Percentiles rank a stretch among this genome's conserved stretches.
Evolutionary conservation across 176 grass and related monocot genomes (phyloP).

Genomic region (Carex parvula): DNA sequence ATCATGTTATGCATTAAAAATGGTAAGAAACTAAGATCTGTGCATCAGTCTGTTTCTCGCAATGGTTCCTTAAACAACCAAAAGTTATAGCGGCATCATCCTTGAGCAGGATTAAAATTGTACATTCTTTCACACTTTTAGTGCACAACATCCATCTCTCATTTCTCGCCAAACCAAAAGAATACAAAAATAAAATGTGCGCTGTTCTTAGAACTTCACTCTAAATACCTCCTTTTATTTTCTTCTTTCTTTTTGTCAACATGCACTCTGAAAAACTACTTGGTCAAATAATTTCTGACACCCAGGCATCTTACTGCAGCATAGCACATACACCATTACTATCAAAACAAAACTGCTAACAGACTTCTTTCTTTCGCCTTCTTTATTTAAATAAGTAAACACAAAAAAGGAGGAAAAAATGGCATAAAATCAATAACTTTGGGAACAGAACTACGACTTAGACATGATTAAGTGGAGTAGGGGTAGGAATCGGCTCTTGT

Average conservation of each 20-base stretch:
- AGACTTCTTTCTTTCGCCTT: neutral
- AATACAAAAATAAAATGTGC: neutral
- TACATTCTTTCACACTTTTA: neutral
- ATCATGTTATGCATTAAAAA: too few species aligned
- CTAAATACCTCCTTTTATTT: neutral
- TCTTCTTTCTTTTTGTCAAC: neutral
- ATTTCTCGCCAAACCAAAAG: neutral
- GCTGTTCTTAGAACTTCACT: too few species aligned
- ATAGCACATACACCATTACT: neutral
- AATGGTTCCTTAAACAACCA: neutral
- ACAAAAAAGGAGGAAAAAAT: neutral
- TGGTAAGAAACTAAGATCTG: too few species aligned
- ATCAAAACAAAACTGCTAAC: neutral
- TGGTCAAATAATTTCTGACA: constrained; percentile 10
- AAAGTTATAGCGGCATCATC: neutral
- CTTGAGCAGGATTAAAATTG: neutral
- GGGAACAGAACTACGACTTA: neutral
- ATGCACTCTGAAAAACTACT: neutral
- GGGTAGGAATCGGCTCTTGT: constrained; percentile 45
- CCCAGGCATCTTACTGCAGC: neutral
- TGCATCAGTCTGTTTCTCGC: neutral
- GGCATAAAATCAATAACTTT: neutral
- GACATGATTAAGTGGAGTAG: constrained; percentile 4
- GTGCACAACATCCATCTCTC: neutral
- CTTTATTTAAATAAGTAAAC: constrained; percentile 14